phyloP scores from a whole-genome alignment of 345 rosid genomes.

The Camelina laxa region DNA sequence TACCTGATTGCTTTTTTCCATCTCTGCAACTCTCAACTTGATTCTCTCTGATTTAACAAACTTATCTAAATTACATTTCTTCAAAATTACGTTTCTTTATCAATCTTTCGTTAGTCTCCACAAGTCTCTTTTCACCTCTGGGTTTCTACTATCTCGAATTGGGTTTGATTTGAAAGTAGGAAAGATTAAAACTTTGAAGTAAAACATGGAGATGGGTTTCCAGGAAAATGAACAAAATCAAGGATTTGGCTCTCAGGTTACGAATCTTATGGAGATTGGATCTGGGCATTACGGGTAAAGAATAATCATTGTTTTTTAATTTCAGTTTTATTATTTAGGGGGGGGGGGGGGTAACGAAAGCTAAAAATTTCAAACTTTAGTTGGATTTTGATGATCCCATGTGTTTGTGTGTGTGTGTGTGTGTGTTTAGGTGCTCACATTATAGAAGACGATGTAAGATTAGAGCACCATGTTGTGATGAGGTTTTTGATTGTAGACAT shows the following conservation, averaged over 20 bases:
- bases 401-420: no score
- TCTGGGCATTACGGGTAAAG: slow-evolving; percentile 73
- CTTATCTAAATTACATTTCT: slow-evolving; percentile 1
- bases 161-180: background rate
- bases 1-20: background rate
- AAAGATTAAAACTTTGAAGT: slow-evolving; percentile 28
- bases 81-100: background rate
- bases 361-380: background rate
- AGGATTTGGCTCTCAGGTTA: background rate
- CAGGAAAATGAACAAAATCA: slow-evolving; percentile 32
- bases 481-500: slow-evolving; percentile 84
- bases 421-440: slow-evolving; percentile 67
- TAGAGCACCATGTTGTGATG: slow-evolving; percentile 84
- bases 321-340: background rate
- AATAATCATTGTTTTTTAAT: background rate
- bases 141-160: background rate
- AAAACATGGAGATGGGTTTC: slow-evolving; percentile 40
- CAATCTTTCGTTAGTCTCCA: background rate
- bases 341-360: slow-evolving; percentile 44
- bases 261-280: slow-evolving; percentile 49
- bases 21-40: slow-evolving; percentile 17
- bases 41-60: background rate
- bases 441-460: slow-evolving; percentile 86
- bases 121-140: background rate
- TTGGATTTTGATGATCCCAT: background rate